Percentiles rank a stretch among this genome's conserved stretches.
phyloP scores from a whole-genome alignment of 495 filamentous ascomycete genomes.

The Aspergillus funiculosus region DNA sequence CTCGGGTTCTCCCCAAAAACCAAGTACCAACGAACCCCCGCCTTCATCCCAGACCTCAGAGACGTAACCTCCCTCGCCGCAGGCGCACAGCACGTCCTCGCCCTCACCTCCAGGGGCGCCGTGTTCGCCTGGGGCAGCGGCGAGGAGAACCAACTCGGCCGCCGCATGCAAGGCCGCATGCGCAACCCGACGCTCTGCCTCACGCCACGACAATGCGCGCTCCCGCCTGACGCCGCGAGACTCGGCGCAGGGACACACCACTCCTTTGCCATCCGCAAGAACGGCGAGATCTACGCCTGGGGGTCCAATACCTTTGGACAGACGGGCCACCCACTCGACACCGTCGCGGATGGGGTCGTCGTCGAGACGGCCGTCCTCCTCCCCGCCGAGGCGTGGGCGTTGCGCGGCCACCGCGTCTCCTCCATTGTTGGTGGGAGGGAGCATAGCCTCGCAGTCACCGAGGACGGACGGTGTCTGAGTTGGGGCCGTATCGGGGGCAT shows the following conservation, averaged over 20 bases:
- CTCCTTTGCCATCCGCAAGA: constrained; percentile 60
- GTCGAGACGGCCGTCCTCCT: constrained; percentile 35
- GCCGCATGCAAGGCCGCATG: constrained; percentile 55
- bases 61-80: constrained; percentile 55
- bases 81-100: constrained; percentile 68
- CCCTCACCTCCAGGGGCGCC: constrained; percentile 55
- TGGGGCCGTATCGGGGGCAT: constrained; percentile 66
- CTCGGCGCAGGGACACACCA: constrained; percentile 64
- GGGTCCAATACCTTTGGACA: constrained; percentile 72
- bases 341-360: too few relatives aligned
- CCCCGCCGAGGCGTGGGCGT: constrained; percentile 45
- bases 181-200: constrained; percentile 36
- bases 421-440: constrained; percentile 60
- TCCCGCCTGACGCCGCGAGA: constrained; percentile 50
- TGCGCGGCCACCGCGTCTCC: constrained; percentile 45
- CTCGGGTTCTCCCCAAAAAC: constrained; percentile 55
- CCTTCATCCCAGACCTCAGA: constrained; percentile 49
- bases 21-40: constrained; percentile 39
- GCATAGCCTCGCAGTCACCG: constrained; percentile 59
- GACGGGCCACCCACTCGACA: too few relatives aligned
- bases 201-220: constrained; percentile 53
- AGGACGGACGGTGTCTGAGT: constrained; percentile 55
- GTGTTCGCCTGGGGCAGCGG: constrained; percentile 68
- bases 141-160: constrained; percentile 67
- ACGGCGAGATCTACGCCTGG: constrained; percentile 60